A percentile compares a stretch with the other conserved stretches of the same genome.
phyloP scores from a whole-genome alignment of 352 stramenopile species.

The Pythium aristosporum region DNA sequence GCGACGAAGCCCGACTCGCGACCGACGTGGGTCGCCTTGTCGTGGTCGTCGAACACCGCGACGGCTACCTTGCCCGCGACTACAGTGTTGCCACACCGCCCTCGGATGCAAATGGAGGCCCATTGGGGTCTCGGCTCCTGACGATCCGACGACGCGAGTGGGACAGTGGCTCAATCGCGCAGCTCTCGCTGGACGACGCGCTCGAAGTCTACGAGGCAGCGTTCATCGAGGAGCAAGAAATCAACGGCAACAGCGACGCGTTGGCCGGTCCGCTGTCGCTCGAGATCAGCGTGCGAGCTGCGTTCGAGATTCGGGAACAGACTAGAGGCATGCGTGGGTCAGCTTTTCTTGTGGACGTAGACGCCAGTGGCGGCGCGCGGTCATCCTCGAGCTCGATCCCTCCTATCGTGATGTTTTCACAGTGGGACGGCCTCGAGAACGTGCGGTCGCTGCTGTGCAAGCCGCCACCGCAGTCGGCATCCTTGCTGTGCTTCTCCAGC shows the following conservation, averaged over 20 bases:
- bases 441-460: conserved; percentile 29
- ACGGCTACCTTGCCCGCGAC: conserved; percentile 21
- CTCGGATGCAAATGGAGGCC: too few relatives aligned
- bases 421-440: conserved; percentile 31
- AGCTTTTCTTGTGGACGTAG: conserved; percentile 13
- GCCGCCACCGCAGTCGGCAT: conserved; percentile 22
- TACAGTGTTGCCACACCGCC: background rate
- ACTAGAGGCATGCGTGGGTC: conserved; percentile 1
- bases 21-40: conserved; percentile 11
- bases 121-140: too few relatives aligned
- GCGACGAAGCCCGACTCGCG: background rate
- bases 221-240: conserved; percentile 24
- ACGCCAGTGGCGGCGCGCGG: background rate
- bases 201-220: conserved; percentile 23
- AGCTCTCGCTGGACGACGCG: conserved; percentile 27
- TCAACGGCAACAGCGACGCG: conserved; percentile 10
- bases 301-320: conserved; percentile 25
- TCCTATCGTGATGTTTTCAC: conserved; percentile 18
- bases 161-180: conserved; percentile 15
- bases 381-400: background rate
- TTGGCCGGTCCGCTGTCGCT: background rate
- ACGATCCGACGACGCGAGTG: conserved; percentile 23
- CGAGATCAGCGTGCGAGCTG: conserved; percentile 15
- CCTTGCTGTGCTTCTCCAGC: conserved; percentile 20
- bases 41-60: conserved; percentile 21